These are phyloP conservation scores for Anisodus acutangulus DNA, from an alignment of 257 asterid genomes.

Conservation along the genomic window DNA sequence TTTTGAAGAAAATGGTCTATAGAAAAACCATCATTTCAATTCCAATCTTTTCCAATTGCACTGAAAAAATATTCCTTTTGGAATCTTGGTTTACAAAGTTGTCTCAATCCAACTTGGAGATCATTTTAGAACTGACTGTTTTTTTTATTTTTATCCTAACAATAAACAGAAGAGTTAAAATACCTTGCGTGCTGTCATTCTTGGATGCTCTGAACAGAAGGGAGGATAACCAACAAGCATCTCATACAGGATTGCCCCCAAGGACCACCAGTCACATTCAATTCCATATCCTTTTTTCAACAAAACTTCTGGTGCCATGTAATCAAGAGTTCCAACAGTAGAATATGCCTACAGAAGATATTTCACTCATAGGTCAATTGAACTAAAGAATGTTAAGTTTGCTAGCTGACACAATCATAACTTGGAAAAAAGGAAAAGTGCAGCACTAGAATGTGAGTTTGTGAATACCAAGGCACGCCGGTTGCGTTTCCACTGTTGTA, in stretches of 20 bases:
- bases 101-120: not conserved
- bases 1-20: not conserved
- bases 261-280: conserved; percentile 99
- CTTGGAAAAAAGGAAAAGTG: not conserved
- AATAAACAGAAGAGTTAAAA: conserved; percentile 22
- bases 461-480: conserved; percentile 87
- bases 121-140: not conserved
- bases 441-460: conserved; percentile 1
- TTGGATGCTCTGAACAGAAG: conserved; percentile 96
- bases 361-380: conserved; percentile 10
- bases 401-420: too few relatives aligned
- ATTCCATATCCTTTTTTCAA: conserved; percentile 94
- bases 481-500: conserved; percentile 91
- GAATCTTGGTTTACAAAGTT: conserved; percentile 12
- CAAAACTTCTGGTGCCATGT: conserved; percentile 97
- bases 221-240: conserved; percentile 98
- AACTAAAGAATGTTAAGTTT: not conserved
- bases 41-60: not conserved
- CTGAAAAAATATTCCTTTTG: not conserved
- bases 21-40: not conserved
- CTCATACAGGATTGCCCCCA: conserved; percentile 92
- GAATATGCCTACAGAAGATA: conserved; percentile 77
- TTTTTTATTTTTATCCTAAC: not conserved
- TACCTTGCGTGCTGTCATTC: conserved; percentile 99
- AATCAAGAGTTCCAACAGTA: conserved; percentile 96